Evolutionary conservation across 306 rosid species (phyloP), one percentile per base, ranked within the genome.

Genomic region (Gastrolobium bilobum): DNA sequence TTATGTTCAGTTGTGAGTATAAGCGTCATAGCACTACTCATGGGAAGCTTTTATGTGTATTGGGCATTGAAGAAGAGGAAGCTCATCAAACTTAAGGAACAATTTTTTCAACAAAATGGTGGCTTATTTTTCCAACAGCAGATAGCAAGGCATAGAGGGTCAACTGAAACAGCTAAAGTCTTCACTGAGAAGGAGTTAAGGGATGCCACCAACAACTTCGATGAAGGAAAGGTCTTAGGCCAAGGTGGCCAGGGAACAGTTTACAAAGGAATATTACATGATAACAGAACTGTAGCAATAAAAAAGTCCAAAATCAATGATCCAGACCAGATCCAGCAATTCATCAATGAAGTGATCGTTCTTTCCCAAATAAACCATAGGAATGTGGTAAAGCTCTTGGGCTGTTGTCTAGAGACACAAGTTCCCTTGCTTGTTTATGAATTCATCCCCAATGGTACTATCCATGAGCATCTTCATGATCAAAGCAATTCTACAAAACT

Each of bases 301-400:
- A 87, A 89, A 75, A 89, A 87, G 76, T 85, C 87, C 29, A 89
- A 83, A 57, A 11, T 83, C 1, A 48, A 47, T 4, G 87, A 85
- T 38, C 58, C 72, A 4, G 71, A 73, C 15, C 93, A 85, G 5
- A 79, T 63, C 5, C 60, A 81, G 66, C 85, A 81, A 13, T 89
- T 87, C 70, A 83, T 89, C 13, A 89, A 89, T 43, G 89, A 89
- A 51, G 82, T 87, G 3, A 3, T 85, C 0, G 71, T 89, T 1
- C 84, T 87, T 0, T 83, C 91, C 9, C 86, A 89, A 79, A 87
- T 85, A 56, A 80, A 80, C 72, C 86, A 87, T 0, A 81, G 86
- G 2, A 82, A 89, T 69, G 89, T 84, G 38, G 85, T 76, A 0
- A 72, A 31, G 34, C 86, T 90, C 10, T 73, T 90, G 0, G 90